Base-by-base conservation (phyloP, 2,329 filamentous ascomycete genomes). In the Talaromyces sp. region DNA sequence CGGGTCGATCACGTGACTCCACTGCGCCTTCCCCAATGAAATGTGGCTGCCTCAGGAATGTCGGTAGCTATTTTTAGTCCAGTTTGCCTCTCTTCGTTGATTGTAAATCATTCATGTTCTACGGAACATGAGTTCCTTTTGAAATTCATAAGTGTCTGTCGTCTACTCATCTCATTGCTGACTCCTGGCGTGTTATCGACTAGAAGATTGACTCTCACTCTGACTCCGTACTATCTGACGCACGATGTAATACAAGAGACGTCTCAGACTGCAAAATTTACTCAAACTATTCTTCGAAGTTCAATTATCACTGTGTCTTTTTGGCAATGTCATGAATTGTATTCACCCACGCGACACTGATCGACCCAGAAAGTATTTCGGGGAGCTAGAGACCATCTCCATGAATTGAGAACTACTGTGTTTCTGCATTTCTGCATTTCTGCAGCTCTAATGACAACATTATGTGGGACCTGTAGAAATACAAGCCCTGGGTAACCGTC, bases 11-110 rank as follows among this genome's bases (percentile, higher is more conserved):
- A 63, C 61, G 61, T 63, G 61, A 63, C 2, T 15, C 9, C 11
- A 31, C 61, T 45, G 50, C 61, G 61, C 50, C 61, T 63, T 63
- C 50, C 52, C 41, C 8, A 27, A 33, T 31, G 22, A 59, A 59
- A 59, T 59, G 39, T 59, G 35, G 56, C 56, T 59, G 56, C 56
- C 56, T 59, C 37, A 59, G 56, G 56, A 54, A 43, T 43, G 35
- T 22, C 6, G 3, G 43, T 7, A 31, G 3, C 47, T 61, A 52
- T 61, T 61, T 17, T 54, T 22, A 6, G 52, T 2, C 27, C 27
- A 10, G 8, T 39, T 56, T 56, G 52, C 52, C 52, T 56, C 33
- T 22, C 13, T 15, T 25, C n/a, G 9, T 15, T 39, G 49, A 52
- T 17, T 31, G n/a, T 2, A 3, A 31, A 0, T 49, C 22, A 11